Base-by-base conservation (phyloP, 495 filamentous ascomycete genomes). In the Immersiella caudata region DNA sequence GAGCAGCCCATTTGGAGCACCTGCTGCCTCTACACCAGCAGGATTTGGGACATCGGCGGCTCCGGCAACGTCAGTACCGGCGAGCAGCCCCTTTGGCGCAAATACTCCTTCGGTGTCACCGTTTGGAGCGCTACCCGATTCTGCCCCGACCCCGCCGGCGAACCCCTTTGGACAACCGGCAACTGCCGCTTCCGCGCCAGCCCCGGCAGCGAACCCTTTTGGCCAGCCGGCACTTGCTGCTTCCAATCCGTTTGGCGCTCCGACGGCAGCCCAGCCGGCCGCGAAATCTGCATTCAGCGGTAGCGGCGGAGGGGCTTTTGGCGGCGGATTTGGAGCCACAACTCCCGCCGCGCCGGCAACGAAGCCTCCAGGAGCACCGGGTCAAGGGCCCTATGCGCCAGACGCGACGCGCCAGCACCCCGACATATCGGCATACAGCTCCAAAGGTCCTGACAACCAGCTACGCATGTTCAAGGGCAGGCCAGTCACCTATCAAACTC, bases 381-480 rank as follows among this genome's bases (percentile, higher is more conserved):
- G 65, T 46, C 54, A 65, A 20, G 73, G 75, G 16, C 81, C 81
- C 5, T 83, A 83, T 55, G 74, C 67, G n/a, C 79, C 81, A 0
- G 64, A 64, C 62, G 76, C 79, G n/a, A 72, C 75, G 1, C 78
- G 76, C 46, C 78, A 83, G 46, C 82, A 84, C 51, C 81, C 81
- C 0, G 65, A 77, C n/a, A 58, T 78, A 6, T 73, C 71, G 0
- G 74, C 70, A 22, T 84, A 84, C 70, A 74, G 67, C 59, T 54
- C 69, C 52, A 76, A 67, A 25, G 67, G 66, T 40, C 62, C 68
- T 40, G 73, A 79, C 54, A 75, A 75, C 18, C 66, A 61, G 9
- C 74, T 82, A n/a, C 65, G 63, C 50, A 72, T 73, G 66, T 83
- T 81, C 75, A 80, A 80, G 56, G 78, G 76, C 46, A 78, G 78